Percentiles rank a stretch among this genome's conserved stretches.
Evolutionary conservation across 2,329 filamentous ascomycete genomes (phyloP).

Genomic region (Trichoderma afroharzianum): DNA sequence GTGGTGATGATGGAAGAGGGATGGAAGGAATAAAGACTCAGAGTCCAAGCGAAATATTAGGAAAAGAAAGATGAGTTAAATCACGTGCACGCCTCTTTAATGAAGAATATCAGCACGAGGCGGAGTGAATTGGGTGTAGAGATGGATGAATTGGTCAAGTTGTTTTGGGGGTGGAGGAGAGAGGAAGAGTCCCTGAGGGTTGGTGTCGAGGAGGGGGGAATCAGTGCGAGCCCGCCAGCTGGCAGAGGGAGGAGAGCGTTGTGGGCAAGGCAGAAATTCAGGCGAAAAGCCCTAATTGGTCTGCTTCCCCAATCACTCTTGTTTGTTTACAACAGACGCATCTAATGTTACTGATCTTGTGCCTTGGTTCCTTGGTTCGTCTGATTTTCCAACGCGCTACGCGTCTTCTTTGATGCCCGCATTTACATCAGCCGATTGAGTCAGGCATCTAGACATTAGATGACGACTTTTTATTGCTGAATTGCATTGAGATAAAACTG

Average conservation of each 20-base stretch:
- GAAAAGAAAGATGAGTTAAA: neutral
- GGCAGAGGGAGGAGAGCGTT: neutral
- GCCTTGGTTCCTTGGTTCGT: neutral
- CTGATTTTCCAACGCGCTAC: neutral
- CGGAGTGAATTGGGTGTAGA: neutral
- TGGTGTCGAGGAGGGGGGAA: neutral
- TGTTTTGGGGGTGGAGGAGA: neutral
- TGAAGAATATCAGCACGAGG: neutral
- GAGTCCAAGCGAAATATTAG: neutral
- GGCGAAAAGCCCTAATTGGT: neutral
- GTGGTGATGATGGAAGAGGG: neutral
- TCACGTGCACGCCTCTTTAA: neutral
- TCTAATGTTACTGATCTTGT: neutral
- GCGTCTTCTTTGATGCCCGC: neutral
- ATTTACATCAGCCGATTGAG: neutral
- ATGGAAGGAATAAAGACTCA: neutral
- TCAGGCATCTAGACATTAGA: neutral
- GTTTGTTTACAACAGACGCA: constrained; percentile 2
- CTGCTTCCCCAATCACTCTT: neutral
- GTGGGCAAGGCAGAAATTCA: constrained; percentile 1
- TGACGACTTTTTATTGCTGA: neutral
- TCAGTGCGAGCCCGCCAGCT: neutral
- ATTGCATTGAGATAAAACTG: neutral
- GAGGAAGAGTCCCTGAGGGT: neutral
- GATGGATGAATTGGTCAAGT: neutral